Conservation (phyloP, 768 basidiomycete genomes). For the Pleurotus tuber-regium region DNA sequence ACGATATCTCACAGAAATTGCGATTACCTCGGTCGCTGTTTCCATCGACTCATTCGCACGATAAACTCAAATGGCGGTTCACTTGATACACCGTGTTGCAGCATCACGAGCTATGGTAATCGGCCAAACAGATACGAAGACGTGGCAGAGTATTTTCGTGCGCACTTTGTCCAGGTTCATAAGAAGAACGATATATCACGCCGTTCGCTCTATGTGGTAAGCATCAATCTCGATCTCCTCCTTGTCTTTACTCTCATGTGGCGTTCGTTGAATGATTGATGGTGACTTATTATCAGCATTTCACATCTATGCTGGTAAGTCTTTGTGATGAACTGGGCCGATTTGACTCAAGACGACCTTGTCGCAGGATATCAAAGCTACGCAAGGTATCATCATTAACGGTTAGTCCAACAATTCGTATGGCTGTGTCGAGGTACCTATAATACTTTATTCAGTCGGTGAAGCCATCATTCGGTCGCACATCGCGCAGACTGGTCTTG, state of each 20-base stretch:
- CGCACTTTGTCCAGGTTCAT: constrained; percentile 80
- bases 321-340: background rate
- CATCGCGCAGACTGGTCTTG: constrained; percentile 51
- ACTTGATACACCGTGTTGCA: no score
- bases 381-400: constrained; percentile 62
- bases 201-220: constrained; percentile 62
- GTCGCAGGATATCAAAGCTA: constrained; percentile 64
- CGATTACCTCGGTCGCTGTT: background rate
- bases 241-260: background rate
- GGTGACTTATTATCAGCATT: constrained; percentile 45
- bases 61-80: constrained; percentile 1
- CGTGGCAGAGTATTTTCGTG: constrained; percentile 77
- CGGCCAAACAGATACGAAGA: constrained; percentile 67
- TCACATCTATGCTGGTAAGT: constrained; percentile 66
- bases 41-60: background rate
- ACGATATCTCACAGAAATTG: constrained; percentile 1
- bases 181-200: constrained; percentile 58
- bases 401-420: constrained; percentile 35
- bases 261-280: no score
- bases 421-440: background rate
- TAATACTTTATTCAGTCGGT: constrained; percentile 40
- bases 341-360: constrained; percentile 9
- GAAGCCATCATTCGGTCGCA: constrained; percentile 69
- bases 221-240: constrained; percentile 25
- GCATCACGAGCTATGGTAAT: constrained; percentile 76